Conservation (phyloP, 129 eudicot species). For the Artemisia tridentata region DNA sequence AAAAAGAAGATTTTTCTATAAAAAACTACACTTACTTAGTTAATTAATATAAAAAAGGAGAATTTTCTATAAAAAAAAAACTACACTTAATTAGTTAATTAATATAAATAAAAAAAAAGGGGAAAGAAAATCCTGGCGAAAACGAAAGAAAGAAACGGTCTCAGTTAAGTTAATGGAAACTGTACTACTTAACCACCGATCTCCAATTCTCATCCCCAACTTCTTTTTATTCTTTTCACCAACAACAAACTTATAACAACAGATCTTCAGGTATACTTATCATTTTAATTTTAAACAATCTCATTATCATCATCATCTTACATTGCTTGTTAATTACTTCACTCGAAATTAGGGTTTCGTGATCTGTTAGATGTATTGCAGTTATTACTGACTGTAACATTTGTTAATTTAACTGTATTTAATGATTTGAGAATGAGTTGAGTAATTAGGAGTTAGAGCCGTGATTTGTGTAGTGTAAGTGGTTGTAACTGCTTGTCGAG, state of each 20-base stretch:
- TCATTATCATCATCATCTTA: slow-evolving; percentile 13
- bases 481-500: too few relatives aligned
- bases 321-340: slow-evolving; percentile 16
- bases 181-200: slow-evolving; percentile 38
- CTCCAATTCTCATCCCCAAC: slow-evolving; percentile 35
- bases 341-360: slow-evolving; percentile 11
- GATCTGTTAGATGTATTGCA: neutral
- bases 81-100: too few relatives aligned
- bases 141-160: slow-evolving; percentile 47
- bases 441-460: neutral
- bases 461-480: too few relatives aligned
- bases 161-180: slow-evolving; percentile 48
- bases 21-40: too few relatives aligned
- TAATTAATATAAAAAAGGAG: too few relatives aligned
- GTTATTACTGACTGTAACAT: slow-evolving; percentile 5
- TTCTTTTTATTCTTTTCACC: slow-evolving; percentile 14
- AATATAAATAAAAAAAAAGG: neutral
- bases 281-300: neutral
- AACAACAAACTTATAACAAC: too few relatives aligned
- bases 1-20: too few relatives aligned
- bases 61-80: too few relatives aligned
- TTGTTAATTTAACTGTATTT: slow-evolving; percentile 11
- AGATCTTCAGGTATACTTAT: slow-evolving; percentile 32
- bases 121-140: slow-evolving; percentile 37
- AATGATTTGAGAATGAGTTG: neutral